Conservation (phyloP, 1,139 yeast genomes). For the Saccharomyces hybrid region DNA sequence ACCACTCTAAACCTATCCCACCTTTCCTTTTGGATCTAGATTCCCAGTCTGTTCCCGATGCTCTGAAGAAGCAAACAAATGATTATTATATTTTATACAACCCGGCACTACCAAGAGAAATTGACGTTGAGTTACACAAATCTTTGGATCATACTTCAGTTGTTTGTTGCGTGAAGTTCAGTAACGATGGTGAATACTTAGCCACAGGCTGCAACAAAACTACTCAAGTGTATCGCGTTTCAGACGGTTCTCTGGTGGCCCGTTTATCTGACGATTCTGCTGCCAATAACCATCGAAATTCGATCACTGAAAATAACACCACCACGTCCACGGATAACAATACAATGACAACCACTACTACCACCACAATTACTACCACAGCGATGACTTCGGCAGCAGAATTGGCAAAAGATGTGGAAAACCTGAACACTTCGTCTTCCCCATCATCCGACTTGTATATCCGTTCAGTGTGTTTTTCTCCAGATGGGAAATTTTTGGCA, state of each 20-base stretch:
- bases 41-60: conserved; percentile 67
- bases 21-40: conserved; percentile 79
- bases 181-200: conserved; percentile 83
- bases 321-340: neutral
- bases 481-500: conserved; percentile 91
- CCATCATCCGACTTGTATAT: conserved; percentile 69
- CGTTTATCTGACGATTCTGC: conserved; percentile 76
- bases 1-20: conserved; percentile 70
- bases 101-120: conserved; percentile 67
- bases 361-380: neutral
- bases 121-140: conserved; percentile 84
- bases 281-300: conserved; percentile 5
- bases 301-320: neutral
- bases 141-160: conserved; percentile 89
- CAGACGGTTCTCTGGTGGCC: conserved; percentile 86
- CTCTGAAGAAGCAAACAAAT: conserved; percentile 72
- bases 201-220: conserved; percentile 98
- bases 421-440: conserved; percentile 5
- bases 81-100: conserved; percentile 89
- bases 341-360: neutral
- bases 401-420: neutral
- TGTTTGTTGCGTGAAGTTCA: conserved; percentile 93
- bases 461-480: conserved; percentile 92
- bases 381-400: neutral
- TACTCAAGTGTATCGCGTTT: conserved; percentile 89